phyloP scores from a whole-genome alignment of 768 basidiomycete species.

The Gymnopilus dilepis region DNA sequence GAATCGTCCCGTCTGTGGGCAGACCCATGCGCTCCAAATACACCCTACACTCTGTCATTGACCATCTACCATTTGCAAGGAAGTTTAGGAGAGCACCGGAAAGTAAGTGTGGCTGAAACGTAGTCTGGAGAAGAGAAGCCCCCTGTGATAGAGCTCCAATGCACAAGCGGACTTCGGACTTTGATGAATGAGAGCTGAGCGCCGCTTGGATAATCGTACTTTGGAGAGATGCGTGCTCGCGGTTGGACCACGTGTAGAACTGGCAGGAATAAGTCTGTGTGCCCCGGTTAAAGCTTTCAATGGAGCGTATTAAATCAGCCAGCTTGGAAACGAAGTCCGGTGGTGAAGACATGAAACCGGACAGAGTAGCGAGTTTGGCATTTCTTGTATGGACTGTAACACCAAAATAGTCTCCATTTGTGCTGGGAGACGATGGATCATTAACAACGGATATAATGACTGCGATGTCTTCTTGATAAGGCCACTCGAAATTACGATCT shows the following conservation, averaged over 20 bases:
- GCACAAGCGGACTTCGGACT: conserved; percentile 46
- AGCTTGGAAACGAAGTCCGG: conserved; percentile 40
- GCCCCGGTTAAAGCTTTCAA: conserved; percentile 28
- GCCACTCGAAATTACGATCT: conserved; percentile 49
- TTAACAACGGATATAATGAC: conserved; percentile 47
- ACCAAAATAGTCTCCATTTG: conserved; percentile 42
- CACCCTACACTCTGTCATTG: conserved; percentile 42
- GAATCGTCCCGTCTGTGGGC: conserved; percentile 40
- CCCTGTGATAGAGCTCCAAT: conserved; percentile 57
- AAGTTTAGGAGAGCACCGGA: conserved; percentile 49
- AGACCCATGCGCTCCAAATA: conserved; percentile 47
- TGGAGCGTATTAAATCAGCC: conserved; percentile 38
- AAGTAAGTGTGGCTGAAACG: conserved; percentile 52
- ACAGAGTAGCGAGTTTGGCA: conserved; percentile 15
- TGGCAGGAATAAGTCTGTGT: conserved; percentile 41
- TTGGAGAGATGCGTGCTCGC: conserved; percentile 45
- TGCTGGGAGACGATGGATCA: conserved; percentile 41
- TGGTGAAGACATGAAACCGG: conserved; percentile 32
- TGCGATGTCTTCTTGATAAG: conserved; percentile 49
- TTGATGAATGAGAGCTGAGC: conserved; percentile 36
- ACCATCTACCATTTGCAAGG: conserved; percentile 40
- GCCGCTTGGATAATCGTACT: conserved; percentile 47
- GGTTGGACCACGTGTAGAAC: conserved; percentile 52
- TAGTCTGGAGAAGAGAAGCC: conserved; percentile 50
- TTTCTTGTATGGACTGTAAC: conserved; percentile 37